Evolutionary conservation across 148 eudicot genomes (phyloP), one percentile per base, ranked within the genome.

Genomic region (Beta vulgaris): DNA sequence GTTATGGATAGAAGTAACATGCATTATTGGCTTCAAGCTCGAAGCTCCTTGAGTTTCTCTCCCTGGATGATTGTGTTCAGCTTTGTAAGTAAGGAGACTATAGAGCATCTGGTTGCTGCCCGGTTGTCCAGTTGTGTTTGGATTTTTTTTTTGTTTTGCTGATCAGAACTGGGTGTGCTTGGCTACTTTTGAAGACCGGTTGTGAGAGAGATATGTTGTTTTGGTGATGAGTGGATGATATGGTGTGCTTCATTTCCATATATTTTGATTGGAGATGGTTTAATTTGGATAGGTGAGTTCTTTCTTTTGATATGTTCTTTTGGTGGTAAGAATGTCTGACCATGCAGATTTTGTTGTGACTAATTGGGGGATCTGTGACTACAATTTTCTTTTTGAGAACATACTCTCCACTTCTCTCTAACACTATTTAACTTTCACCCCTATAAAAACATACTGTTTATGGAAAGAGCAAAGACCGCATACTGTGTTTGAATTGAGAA

Each of bases 151-250:
- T 16, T 42, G 28, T 60, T 49, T 28, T 72, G 0, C 12, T 49
- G 11, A 18, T 12, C 4, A 49, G 21, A 53, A 53, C 58, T 3
- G 58, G 6, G 21, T 53, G 7, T 53, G 25, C 58, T 14, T 49
- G 21, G 54, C 54, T 48, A 25, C 15, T 70, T 34, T 40, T 49
- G 34, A 32, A 19, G 60, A n/a, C 37, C 11, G 29, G 14, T 28
- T 32, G 43, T 71, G 63, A n/a, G 46, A 21, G 8, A 53, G 19
- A 49, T 49, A 70, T 70, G 73, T 18, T 29, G 57, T 40, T 69
- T 15, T 48, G 54, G 18, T 15, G 19, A 48, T 48, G 18, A 48
- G 54, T 48, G 54, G 58, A 19, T 19, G 58, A 19, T 53, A 3
- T 53, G 58, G 58, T 9, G 10, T 53, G 26, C 26, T 53, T 53